A percentile compares a stretch with the other conserved stretches of the same genome.
Conservation (phyloP, 305 asterid genomes). For the Fraxinus dipetala region DNA sequence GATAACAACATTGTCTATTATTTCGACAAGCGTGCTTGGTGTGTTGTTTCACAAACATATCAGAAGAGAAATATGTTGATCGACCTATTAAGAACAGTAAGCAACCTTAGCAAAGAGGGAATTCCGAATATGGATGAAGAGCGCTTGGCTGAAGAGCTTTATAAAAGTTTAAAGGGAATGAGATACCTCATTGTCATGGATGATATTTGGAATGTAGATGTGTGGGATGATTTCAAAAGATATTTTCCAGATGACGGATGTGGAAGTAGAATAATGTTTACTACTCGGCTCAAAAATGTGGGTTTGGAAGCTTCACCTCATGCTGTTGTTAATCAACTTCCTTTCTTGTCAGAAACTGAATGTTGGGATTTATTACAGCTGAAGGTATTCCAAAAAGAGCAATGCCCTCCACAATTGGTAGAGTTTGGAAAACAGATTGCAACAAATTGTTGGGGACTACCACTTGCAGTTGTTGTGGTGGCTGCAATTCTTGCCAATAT, state of each 20-base stretch:
- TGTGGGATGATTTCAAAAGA: slow-evolving; percentile 11
- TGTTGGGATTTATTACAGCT: slow-evolving; percentile 20
- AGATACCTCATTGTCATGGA: slow-evolving; percentile 24
- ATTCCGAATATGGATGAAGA: slow-evolving; percentile 10
- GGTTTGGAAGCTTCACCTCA: slow-evolving; percentile 6
- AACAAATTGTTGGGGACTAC: slow-evolving; percentile 13
- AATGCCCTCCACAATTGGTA: slow-evolving; percentile 4
- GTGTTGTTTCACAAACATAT: slow-evolving; percentile 26
- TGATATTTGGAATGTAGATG: slow-evolving; percentile 16
- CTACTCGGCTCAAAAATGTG: slow-evolving; percentile 12
- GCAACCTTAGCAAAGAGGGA: not conserved
- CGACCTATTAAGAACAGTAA: not conserved
- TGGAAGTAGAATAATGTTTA: slow-evolving; percentile 19
- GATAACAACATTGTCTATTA: not conserved
- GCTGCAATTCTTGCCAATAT: slow-evolving; percentile 23
- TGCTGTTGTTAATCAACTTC: not conserved
- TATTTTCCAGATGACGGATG: slow-evolving; percentile 18
- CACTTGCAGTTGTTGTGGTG: slow-evolving; percentile 22
- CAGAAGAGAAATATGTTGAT: slow-evolving; percentile 15
- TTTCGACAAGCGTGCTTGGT: slow-evolving; percentile 24
- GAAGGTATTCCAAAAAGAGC: not conserved
- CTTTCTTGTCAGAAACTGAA: not conserved
- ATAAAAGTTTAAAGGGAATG: slow-evolving; percentile 5
- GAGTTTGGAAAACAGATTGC: not conserved
- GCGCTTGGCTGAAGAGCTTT: slow-evolving; percentile 1